A percentile compares a stretch with the other conserved stretches of the same genome.
These are phyloP conservation scores for Arxiozyma heterogenica DNA, from an alignment of 1,139 yeast species.

Conservation along the genomic window DNA sequence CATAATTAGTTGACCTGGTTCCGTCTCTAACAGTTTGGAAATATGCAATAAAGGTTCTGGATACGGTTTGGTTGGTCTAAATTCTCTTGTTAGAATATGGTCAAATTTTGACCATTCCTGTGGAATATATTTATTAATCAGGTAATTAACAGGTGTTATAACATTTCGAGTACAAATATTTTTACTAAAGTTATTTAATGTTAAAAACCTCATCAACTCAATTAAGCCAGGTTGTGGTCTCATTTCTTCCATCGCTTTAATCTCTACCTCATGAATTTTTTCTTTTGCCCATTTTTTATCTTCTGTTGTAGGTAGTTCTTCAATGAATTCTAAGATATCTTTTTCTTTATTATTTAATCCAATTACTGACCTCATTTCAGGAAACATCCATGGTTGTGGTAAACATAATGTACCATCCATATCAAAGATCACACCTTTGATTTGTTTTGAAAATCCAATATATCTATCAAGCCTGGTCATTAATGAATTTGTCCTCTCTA, in stretches of 20 bases:
- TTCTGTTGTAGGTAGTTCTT: conserved; percentile 33
- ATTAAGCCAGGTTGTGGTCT: conserved; percentile 41
- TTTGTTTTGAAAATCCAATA: conserved; percentile 12
- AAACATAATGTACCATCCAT: conserved; percentile 64
- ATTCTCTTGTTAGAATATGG: conserved; percentile 52
- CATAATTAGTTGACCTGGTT: conserved; percentile 45
- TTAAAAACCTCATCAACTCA: conserved; percentile 31
- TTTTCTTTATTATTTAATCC: conserved; percentile 37
- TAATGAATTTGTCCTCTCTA: neutral
- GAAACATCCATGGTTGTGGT: conserved; percentile 63
- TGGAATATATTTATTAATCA: conserved; percentile 38
- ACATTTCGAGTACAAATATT: conserved; percentile 56
- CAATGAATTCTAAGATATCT: conserved; percentile 46
- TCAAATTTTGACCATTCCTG: conserved; percentile 33
- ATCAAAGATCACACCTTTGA: conserved; percentile 51
- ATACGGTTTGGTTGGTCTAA: conserved; percentile 55
- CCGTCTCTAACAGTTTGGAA: conserved; percentile 37
- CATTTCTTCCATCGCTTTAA: conserved; percentile 50
- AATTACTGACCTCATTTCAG: conserved; percentile 49
- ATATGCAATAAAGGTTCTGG: conserved; percentile 53
- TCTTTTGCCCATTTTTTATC: conserved; percentile 36
- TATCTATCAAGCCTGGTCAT: conserved; percentile 2
- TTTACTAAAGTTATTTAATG: conserved; percentile 33
- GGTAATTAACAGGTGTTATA: conserved; percentile 38
- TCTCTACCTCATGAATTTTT: conserved; percentile 43